phyloP scores from a whole-genome alignment of 1,284 basidiomycete genomes.

The Cystobasidium sp. region DNA sequence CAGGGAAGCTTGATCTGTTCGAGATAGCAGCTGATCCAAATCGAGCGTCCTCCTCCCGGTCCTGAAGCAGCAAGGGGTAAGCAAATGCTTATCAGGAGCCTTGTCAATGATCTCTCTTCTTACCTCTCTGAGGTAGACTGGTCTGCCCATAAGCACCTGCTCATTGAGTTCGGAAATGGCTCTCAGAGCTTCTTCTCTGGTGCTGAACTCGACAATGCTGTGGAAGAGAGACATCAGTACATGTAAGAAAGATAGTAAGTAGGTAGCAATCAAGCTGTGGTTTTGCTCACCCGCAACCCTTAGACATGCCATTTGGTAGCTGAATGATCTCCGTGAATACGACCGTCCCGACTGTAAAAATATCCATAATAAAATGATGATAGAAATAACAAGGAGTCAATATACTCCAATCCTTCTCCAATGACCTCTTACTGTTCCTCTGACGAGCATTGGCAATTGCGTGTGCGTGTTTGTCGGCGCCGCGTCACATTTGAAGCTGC shows the following conservation, averaged over 20 bases:
- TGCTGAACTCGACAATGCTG: constrained; percentile 90
- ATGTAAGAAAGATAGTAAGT: not conserved
- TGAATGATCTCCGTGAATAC: constrained; percentile 98
- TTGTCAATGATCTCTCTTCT: constrained; percentile 43
- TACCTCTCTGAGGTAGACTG: constrained; percentile 95
- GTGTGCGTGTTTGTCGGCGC: not conserved
- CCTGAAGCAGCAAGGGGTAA: constrained; percentile 62
- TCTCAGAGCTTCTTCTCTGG: constrained; percentile 78
- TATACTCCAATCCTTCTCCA: constrained; percentile 15
- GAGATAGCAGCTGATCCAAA: constrained; percentile 86
- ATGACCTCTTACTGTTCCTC: not conserved
- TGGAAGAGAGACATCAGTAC: not conserved
- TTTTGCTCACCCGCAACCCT: constrained; percentile 85
- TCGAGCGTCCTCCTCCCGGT: constrained; percentile 91
- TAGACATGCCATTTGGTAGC: constrained; percentile 93
- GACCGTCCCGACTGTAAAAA: constrained; percentile 64
- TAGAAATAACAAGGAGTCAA: constrained; percentile 2
- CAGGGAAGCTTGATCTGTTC: constrained; percentile 35
- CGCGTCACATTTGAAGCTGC: too few relatives aligned
- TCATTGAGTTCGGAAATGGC: constrained; percentile 87
- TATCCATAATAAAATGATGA: not conserved
- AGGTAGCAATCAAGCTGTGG: too few relatives aligned
- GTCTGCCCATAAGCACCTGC: constrained; percentile 81
- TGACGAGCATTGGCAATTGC: not conserved
- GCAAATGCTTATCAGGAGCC: not conserved